Base-by-base conservation (phyloP, 2,329 filamentous ascomycete genomes). In the Penicillium sp. region DNA sequence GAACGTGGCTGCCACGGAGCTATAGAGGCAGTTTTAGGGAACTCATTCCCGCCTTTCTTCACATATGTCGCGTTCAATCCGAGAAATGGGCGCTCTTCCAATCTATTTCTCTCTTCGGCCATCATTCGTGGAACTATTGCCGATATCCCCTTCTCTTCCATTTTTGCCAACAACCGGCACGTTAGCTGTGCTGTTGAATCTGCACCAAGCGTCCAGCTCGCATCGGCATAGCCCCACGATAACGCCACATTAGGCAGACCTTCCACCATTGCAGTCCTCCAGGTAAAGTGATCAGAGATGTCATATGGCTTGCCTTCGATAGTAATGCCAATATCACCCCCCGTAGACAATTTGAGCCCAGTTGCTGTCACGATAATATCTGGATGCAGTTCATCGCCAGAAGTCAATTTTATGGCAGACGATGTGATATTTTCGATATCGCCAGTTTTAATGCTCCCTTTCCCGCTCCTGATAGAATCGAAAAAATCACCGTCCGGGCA, bases 401-500 rank as follows among this genome's bases (percentile, higher is more conserved):
- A 77, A 8, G 14, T 37, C 34, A 37, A 37, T 19, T 18, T 19
- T 72, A 65, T 9, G 85, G 70, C 19, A 74, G 67, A 57, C 8
- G 72, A 62, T 0, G 77, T 81, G 9, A 86, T 77, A 14, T 67
- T 73, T 31, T 79, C 72, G 67, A 86, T 84, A 3, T 72, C 78
- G 51, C 79, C 82, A 3, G 84, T 86, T 16, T 79, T 79, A n/a
- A 87, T 73, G 37, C 76, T 72, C 1, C 79, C 81, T 51, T 78
- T 79, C 28, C 82, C 82, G 1, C 71, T 66, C n/a, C 76, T 75
- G 19, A 86, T 73, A 29, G 75, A 72, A 18, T 76, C 67, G 73
- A 82, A 86, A 67, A 85, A 85, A 64, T 86, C 84, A 21, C 80
- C 82, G 51, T 85, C 79, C 0, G 82, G 82, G n/a, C 75, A 87